A percentile compares a stretch with the other conserved stretches of the same genome.
These are phyloP conservation scores for Cylindricascospora bacillispora DNA, from an alignment of 1,139 yeast genomes.

Conservation along the genomic window DNA sequence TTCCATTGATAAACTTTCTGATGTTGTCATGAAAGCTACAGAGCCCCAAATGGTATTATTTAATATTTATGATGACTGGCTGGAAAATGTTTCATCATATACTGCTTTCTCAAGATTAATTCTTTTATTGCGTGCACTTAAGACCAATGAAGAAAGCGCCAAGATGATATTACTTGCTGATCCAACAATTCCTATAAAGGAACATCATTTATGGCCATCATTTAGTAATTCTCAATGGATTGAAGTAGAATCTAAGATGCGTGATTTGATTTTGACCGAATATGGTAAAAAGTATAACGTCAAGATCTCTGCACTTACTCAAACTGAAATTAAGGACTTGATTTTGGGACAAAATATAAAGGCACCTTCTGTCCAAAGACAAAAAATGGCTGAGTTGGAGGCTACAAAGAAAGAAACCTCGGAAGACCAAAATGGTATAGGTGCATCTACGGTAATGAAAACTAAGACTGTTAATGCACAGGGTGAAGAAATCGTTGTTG, in stretches of 20 bases:
- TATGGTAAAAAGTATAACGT: slow-evolving; percentile 79
- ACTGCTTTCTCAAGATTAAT: slow-evolving; percentile 89
- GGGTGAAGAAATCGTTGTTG: slow-evolving; percentile 92
- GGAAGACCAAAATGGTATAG: slow-evolving; percentile 13
- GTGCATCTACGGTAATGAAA: slow-evolving; percentile 57
- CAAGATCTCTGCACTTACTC: slow-evolving; percentile 77
- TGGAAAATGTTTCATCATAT: slow-evolving; percentile 65
- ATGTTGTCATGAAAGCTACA: slow-evolving; percentile 70
- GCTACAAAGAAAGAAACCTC: slow-evolving; percentile 33
- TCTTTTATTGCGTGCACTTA: slow-evolving; percentile 65
- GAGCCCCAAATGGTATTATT: slow-evolving; percentile 90
- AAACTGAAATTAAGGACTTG: slow-evolving; percentile 84
- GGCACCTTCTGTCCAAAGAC: slow-evolving; percentile 79
- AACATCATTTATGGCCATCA: slow-evolving; percentile 90
- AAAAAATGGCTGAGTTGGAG: slow-evolving; percentile 70
- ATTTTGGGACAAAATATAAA: slow-evolving; percentile 88
- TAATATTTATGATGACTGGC: slow-evolving; percentile 93
- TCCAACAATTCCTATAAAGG: slow-evolving; percentile 50
- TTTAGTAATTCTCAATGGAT: slow-evolving; percentile 86
- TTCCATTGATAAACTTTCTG: slow-evolving; percentile 69
- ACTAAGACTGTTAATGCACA: slow-evolving; percentile 82
- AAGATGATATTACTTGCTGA: slow-evolving; percentile 70
- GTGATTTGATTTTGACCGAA: slow-evolving; percentile 78
- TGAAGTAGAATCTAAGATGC: slow-evolving; percentile 69
- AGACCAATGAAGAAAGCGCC: slow-evolving; percentile 65